Evolutionary conservation across 1,284 basidiomycete species (phyloP), one percentile per base, ranked within the genome.

Genomic region (Termitomyces sp.): DNA sequence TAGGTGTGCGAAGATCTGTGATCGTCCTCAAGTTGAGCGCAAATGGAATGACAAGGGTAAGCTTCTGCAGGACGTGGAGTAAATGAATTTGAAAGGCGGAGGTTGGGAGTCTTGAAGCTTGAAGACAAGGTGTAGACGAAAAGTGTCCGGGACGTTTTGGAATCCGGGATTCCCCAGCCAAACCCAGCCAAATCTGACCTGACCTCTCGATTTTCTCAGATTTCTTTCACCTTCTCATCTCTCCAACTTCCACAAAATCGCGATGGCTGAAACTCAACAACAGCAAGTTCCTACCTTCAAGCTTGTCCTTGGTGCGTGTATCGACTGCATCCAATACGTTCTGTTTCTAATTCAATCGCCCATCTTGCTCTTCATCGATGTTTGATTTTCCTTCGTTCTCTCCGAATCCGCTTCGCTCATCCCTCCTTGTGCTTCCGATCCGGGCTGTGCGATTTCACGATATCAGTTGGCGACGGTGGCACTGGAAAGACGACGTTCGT

Each of bases 401-500:
- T 33, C 53, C 34, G 54, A 61, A 51, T 39, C 12, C 33, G 48
- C 49, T 52, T 52, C 60, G 36, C 57, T 45, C 59, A 56, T 53
- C 49, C 47, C 48, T 62, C 31, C 53, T 52, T 39, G 30, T 30
- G 13, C 41, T 45, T 46, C 38, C 58, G 63, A 65, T 67, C 53
- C 62, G 46, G 42, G 33, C 51, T 67, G 64, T 67, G 66, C 60
- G 50, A 60, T 47, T 63, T 50, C 63, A 90, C 60, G 49, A 60
- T 46, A 63, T 50, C 63, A 90, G 95, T 98, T 67, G 95, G 96
- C 69, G 96, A 98, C 70, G 96, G 96, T 75, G 96, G 96, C 73
- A 98, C 96, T 59, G 96, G 94, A 67, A 95, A 97, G 80, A 97
- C 94, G 60, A 97, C 94, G 58, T 97, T 98, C 73, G 94, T 98